Percentiles rank a stretch among this genome's conserved stretches.
Conservation (phyloP, 352 stramenopile genomes). For the Blastocystis sp. region DNA sequence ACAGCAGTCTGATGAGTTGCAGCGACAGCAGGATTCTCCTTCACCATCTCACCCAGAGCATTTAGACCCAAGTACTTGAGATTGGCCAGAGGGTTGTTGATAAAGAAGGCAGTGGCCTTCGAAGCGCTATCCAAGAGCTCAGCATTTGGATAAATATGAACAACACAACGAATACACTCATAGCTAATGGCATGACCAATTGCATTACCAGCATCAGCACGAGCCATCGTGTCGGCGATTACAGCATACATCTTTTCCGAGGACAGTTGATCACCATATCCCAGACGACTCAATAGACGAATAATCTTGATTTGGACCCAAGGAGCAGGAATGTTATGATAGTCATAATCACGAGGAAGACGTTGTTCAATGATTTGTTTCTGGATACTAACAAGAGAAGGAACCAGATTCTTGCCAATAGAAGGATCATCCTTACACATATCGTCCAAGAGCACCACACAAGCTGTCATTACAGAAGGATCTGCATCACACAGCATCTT, state of each 20-base stretch:
- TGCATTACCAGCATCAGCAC: conserved; percentile 96
- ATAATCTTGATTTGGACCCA: conserved; percentile 98
- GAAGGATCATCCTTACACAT: conserved; percentile 78
- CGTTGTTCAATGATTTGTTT: conserved; percentile 99
- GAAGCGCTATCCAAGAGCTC: conserved; percentile 84
- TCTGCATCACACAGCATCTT: conserved; percentile 94
- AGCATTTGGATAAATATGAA: conserved; percentile 96
- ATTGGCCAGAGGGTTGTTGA: conserved; percentile 86
- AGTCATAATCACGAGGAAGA: conserved; percentile 94
- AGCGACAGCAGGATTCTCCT: conserved; percentile 87
- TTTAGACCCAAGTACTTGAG: conserved; percentile 97
- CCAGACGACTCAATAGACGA: conserved; percentile 87
- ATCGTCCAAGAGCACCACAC: conserved; percentile 84
- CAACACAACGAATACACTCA: conserved; percentile 95
- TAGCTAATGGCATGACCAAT: conserved; percentile 99
- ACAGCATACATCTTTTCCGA: conserved; percentile 99
- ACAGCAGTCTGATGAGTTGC: conserved; percentile 97
- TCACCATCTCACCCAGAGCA: conserved; percentile 93
- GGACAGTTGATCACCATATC: conserved; percentile 82
- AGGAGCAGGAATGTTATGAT: conserved; percentile 95
- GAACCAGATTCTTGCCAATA: conserved; percentile 95
- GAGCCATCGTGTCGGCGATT: conserved; percentile 90
- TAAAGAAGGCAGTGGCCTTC: conserved; percentile 84
- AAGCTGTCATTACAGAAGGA: conserved; percentile 92
- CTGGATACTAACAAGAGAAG: conserved; percentile 93